Evolutionary conservation across 225 moss, liverwort and hornwort genomes (phyloP).

Genomic region (Asterella californica): DNA sequence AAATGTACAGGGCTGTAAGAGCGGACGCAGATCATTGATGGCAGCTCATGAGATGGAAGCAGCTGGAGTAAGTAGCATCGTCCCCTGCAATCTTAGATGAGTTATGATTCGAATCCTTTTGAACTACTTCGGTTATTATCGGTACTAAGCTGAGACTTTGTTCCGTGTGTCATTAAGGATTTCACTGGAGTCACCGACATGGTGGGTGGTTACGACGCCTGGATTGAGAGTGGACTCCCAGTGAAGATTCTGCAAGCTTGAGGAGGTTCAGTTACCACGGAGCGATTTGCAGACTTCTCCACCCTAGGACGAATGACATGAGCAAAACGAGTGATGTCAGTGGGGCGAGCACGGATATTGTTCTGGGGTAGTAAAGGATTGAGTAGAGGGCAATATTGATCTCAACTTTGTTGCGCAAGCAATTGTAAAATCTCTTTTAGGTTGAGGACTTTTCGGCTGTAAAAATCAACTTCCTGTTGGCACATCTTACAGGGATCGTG

Average conservation of each 20-base stretch:
- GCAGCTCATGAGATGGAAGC: conserved; percentile 82
- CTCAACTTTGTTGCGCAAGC: not conserved
- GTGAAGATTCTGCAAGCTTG: conserved; percentile 2
- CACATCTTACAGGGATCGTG: not conserved
- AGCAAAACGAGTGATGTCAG: not conserved
- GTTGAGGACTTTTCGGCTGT: conserved; percentile 2
- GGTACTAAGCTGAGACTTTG: not conserved
- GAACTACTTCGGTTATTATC: too few species aligned
- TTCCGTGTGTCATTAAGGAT: conserved; percentile 23
- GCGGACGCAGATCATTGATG: conserved; percentile 84
- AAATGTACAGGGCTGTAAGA: conserved; percentile 67
- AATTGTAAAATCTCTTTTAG: not conserved
- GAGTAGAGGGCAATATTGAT: not conserved
- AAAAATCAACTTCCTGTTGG: not conserved
- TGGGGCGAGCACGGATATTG: not conserved
- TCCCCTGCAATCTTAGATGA: not conserved
- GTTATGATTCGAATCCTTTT: not conserved
- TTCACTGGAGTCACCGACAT: conserved; percentile 43
- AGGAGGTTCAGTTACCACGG: not conserved
- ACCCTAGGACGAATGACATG: not conserved
- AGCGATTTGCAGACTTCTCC: not conserved
- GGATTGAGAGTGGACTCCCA: conserved; percentile 43
- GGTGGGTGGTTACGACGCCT: conserved; percentile 40
- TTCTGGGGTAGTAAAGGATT: not conserved
- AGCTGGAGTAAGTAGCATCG: conserved; percentile 48